Conservation (phyloP, 371 early-diverging fungal genomes). For the Basidiobolus meristosporus region DNA sequence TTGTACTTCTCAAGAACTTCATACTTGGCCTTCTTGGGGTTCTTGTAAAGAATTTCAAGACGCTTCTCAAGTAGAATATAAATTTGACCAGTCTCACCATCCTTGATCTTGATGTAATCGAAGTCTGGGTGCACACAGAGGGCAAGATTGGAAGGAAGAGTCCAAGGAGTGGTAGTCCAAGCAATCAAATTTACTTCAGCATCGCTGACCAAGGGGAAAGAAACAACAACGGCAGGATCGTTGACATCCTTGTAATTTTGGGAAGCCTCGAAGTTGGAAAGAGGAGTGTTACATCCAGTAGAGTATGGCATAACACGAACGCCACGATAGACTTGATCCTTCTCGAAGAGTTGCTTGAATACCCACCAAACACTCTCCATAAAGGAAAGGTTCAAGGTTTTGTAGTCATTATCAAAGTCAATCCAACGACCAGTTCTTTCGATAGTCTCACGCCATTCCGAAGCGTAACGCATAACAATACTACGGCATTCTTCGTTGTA, state of each 20-base stretch:
- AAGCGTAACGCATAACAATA: slow-evolving; percentile 96
- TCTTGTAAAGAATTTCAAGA: slow-evolving; percentile 78
- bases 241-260: slow-evolving; percentile 98
- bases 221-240: slow-evolving; percentile 93
- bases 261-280: slow-evolving; percentile 99
- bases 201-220: slow-evolving; percentile 85
- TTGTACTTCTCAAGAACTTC: slow-evolving; percentile 57
- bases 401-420: slow-evolving; percentile 99
- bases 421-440: slow-evolving; percentile 99
- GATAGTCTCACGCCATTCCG: slow-evolving; percentile 95
- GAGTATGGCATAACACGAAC: slow-evolving; percentile 99
- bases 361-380: slow-evolving; percentile 99
- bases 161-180: slow-evolving; percentile 99
- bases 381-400: slow-evolving; percentile 86
- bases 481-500: slow-evolving; percentile 98
- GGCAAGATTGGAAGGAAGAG: slow-evolving; percentile 93
- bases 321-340: slow-evolving; percentile 96
- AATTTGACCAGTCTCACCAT: slow-evolving; percentile 47
- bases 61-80: slow-evolving; percentile 80
- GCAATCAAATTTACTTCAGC: slow-evolving; percentile 71
- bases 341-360: slow-evolving; percentile 92
- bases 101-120: slow-evolving; percentile 90
- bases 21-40: slow-evolving; percentile 87
- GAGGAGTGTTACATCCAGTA: slow-evolving; percentile 90
- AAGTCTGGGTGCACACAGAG: slow-evolving; percentile 87